Conservation (phyloP, 257 asterid species). For the Nicotiana noctiflora region DNA sequence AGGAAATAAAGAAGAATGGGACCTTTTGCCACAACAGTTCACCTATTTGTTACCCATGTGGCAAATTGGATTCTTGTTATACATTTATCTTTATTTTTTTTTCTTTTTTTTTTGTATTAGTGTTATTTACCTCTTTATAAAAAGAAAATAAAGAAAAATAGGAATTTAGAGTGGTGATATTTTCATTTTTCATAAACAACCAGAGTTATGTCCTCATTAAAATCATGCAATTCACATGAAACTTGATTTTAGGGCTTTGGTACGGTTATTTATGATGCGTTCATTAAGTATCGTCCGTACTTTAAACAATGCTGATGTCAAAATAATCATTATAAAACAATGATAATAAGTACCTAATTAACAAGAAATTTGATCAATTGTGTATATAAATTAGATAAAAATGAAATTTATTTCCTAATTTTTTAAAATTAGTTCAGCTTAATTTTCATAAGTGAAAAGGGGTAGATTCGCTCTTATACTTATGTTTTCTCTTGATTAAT, state of each 20-base stretch:
- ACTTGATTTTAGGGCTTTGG: slow-evolving; percentile 12
- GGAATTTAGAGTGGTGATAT: not conserved
- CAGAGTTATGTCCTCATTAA: not conserved
- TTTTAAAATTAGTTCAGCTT: too few relatives aligned
- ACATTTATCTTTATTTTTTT: not conserved
- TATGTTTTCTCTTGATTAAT: too few relatives aligned
- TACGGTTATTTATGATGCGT: slow-evolving; percentile 7
- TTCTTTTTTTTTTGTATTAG: not conserved
- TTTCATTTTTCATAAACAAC: not conserved
- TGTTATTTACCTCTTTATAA: not conserved
- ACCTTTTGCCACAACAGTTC: slow-evolving; percentile 15
- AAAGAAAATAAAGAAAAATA: not conserved
- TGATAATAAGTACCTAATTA: not conserved
- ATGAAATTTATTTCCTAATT: too few relatives aligned
- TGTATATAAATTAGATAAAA: too few relatives aligned
- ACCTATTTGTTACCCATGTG: slow-evolving; percentile 20
- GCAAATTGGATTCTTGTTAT: not conserved
- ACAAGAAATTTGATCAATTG: not conserved
- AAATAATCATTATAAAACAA: not conserved
- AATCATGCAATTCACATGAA: not conserved
- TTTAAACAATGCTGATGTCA: not conserved
- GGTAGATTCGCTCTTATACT: too few relatives aligned
- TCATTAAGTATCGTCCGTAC: not conserved
- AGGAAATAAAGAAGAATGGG: slow-evolving; percentile 17
- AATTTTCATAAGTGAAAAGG: too few relatives aligned